Base-by-base conservation (phyloP, 306 rosid genomes). In the Inga laurina region DNA sequence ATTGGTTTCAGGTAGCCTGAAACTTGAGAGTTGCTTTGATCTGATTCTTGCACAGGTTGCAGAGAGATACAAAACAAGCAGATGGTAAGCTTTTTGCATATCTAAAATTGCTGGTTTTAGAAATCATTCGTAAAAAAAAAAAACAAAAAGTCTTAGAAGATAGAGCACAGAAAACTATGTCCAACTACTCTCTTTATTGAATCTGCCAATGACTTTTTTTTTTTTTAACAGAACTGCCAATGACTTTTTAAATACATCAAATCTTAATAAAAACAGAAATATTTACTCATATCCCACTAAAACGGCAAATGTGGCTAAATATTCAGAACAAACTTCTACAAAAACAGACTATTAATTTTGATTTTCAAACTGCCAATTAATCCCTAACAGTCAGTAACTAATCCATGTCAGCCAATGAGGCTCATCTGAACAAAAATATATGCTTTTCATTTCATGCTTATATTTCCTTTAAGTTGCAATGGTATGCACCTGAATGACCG, bases 11-110 rank as follows among this genome's bases (percentile, higher is more conserved):
- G 74, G 79, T 32, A 22, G 72, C 34, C 35, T 44, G 62, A 21
- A 48, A 18, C 21, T 30, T 15, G 45, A 54, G 43, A n/a, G 57
- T 54, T 54, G 71, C 79, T 62, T 41, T 37, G 75, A 76, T 65
- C 44, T 45, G 57, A 66, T 59, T 32, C 43, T n/a, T 48, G 72
- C 54, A 14, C 68, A 39, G 44, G 62, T 73, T 85, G 77, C 81
- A 24, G 77, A 54, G n/a, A 65, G 56, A 79, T 76, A 72, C 67
- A 64, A 72, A 30, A 49, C 37, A 64, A 77, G 30, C 72, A 48
- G 72, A 85, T 77, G 82, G 80, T 81, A 81, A 51, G 64, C 6
- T 72, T 43, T 72, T 72, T 44, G 7, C 54, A n/a, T 12, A 39
- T 44, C 19, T 8, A 7, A 49, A 72, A 5, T 72, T n/a, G n/a